These are phyloP conservation scores for Ogataea methylovora DNA, from an alignment of 805 yeast species.

Conservation along the genomic window DNA sequence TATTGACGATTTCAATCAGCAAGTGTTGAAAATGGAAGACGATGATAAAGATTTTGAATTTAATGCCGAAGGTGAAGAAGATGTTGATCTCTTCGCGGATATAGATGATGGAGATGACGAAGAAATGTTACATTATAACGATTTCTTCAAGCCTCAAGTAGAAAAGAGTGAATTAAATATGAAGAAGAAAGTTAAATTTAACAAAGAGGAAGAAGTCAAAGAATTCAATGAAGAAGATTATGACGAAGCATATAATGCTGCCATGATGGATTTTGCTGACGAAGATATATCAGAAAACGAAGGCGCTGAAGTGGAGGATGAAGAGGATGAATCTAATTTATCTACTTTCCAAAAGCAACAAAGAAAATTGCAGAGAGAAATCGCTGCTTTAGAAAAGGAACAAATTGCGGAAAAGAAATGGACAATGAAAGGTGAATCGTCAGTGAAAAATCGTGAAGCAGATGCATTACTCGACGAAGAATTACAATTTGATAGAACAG, in stretches of 20 bases:
- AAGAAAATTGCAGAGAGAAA: slow-evolving; percentile 65
- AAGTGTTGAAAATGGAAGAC: slow-evolving; percentile 56
- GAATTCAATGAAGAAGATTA: slow-evolving; percentile 55
- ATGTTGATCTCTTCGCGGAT: slow-evolving; percentile 44
- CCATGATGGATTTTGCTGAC: slow-evolving; percentile 56
- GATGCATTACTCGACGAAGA: slow-evolving; percentile 81
- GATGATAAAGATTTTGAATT: slow-evolving; percentile 33
- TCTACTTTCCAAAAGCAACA: slow-evolving; percentile 85
- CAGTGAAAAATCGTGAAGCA: slow-evolving; percentile 69
- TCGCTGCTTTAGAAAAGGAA: slow-evolving; percentile 73
- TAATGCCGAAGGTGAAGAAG: slow-evolving; percentile 40
- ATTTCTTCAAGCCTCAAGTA: slow-evolving; percentile 47
- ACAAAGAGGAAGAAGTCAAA: slow-evolving; percentile 27
- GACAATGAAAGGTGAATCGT: slow-evolving; percentile 92
- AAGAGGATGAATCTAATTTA: slow-evolving; percentile 28
- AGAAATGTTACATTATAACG: slow-evolving; percentile 50
- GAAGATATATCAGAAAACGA: slow-evolving; percentile 30
- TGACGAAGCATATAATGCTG: slow-evolving; percentile 51
- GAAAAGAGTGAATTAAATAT: slow-evolving; percentile 9
- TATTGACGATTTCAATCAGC: slow-evolving; percentile 77
- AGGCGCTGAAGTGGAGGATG: slow-evolving; percentile 19
- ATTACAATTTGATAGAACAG: slow-evolving; percentile 83
- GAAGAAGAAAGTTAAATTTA: slow-evolving; percentile 9
- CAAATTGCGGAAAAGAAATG: slow-evolving; percentile 86
- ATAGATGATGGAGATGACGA: slow-evolving; percentile 41